Evolutionary conservation across 495 filamentous ascomycete genomes (phyloP).

Genomic region (Aspergillus heteromorphus): DNA sequence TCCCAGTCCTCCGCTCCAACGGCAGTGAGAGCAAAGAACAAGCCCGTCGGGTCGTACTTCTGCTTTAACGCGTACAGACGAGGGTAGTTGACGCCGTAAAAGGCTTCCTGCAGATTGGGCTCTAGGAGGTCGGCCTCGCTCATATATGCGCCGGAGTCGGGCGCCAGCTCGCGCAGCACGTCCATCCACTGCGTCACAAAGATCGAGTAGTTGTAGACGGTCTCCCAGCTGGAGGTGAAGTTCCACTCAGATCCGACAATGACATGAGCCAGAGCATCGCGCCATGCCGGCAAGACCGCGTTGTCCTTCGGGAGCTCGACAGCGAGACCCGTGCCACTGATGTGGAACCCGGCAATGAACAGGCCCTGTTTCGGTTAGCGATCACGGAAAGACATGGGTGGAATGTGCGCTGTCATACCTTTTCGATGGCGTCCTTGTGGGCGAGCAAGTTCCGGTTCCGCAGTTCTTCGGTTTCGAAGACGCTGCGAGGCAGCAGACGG

Average conservation of each 20-base stretch:
- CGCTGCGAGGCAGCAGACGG: slow-evolving; percentile 46
- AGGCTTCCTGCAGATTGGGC: slow-evolving; percentile 57
- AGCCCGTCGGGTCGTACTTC: slow-evolving; percentile 47
- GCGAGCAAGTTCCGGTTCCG: slow-evolving; percentile 38
- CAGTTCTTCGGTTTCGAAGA: slow-evolving; percentile 34
- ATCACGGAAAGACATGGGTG: background rate
- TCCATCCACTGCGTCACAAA: slow-evolving; percentile 30
- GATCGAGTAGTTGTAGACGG: background rate
- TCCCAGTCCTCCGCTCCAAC: slow-evolving; percentile 52
- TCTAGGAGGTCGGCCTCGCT: slow-evolving; percentile 51
- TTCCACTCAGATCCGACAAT: slow-evolving; percentile 34
- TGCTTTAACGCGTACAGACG: slow-evolving; percentile 48
- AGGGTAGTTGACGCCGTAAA: slow-evolving; percentile 53
- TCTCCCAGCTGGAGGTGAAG: slow-evolving; percentile 11
- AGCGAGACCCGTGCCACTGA: slow-evolving; percentile 48
- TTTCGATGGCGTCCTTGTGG: slow-evolving; percentile 38
- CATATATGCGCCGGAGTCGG: slow-evolving; percentile 33
- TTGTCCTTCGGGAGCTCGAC: slow-evolving; percentile 29
- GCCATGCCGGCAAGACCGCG: slow-evolving; percentile 53
- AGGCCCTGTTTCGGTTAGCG: slow-evolving; percentile 1
- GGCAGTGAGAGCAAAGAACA: slow-evolving; percentile 52
- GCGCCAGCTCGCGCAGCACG: slow-evolving; percentile 42
- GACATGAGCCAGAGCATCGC: slow-evolving; percentile 47
- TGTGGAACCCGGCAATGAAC: slow-evolving; percentile 30
- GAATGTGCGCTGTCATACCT: background rate